A percentile compares a stretch with the other conserved stretches of the same genome.
Evolutionary conservation across 2,329 filamentous ascomycete species (phyloP).

Genomic region (Neurospora crassa): DNA sequence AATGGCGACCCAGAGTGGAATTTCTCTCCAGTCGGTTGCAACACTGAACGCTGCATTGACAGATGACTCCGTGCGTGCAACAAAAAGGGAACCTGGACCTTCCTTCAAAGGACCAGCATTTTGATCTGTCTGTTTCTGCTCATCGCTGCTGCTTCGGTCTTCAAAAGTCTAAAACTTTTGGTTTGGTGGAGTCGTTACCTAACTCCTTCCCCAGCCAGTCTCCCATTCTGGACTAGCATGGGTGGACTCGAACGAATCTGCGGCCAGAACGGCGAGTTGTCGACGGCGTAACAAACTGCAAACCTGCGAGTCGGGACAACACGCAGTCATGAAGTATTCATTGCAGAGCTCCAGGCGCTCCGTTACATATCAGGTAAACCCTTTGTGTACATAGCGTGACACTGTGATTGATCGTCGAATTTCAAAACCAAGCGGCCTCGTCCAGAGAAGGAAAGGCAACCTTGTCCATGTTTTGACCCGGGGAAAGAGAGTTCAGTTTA

Average conservation of each 20-base stretch:
- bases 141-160: not conserved
- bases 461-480: not conserved
- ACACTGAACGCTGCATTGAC: not conserved
- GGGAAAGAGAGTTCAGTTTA: not conserved
- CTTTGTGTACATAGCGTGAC: not conserved
- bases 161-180: not conserved
- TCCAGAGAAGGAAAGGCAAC: not conserved
- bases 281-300: not conserved
- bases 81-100: not conserved
- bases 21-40: not conserved
- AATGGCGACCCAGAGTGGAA: slow-evolving; percentile 5
- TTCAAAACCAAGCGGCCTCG: not conserved
- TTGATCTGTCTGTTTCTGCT: not conserved
- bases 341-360: not conserved
- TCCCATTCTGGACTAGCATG: not conserved
- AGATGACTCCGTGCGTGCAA: not conserved
- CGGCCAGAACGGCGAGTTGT: not conserved
- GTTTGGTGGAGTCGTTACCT: not conserved
- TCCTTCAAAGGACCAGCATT: not conserved
- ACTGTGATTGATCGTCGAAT: not conserved
- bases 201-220: not conserved
- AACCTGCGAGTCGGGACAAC: not conserved
- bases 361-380: not conserved
- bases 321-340: not conserved
- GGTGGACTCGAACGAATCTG: not conserved